These are phyloP conservation scores for Pseudocercospora fijiensis DNA, from an alignment of 2,329 filamentous ascomycete genomes.

Conservation along the genomic window DNA sequence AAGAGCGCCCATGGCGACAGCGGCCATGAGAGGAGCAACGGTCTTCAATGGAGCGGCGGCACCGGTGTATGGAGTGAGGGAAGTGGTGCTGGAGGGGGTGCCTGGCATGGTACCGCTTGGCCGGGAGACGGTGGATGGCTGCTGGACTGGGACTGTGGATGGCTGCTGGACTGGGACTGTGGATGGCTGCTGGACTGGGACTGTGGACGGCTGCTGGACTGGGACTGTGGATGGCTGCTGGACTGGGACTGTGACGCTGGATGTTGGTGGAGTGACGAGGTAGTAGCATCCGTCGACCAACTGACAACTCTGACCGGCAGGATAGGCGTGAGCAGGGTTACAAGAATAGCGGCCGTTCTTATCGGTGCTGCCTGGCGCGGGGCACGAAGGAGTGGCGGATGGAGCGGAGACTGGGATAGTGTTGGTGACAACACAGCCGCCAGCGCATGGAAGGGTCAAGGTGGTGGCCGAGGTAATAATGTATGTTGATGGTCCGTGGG, in stretches of 20 bases:
- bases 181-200: slow-evolving; percentile 3
- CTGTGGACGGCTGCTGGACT: no score
- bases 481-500: slow-evolving; percentile 66
- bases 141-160: slow-evolving; percentile 7
- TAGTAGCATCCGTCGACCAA: slow-evolving; percentile 19
- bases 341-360: slow-evolving; percentile 14
- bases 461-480: slow-evolving; percentile 55
- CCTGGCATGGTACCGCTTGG: slow-evolving; percentile 5
- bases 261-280: slow-evolving; percentile 14
- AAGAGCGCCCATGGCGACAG: slow-evolving; percentile 13
- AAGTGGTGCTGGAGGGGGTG: not conserved
- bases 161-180: slow-evolving; percentile 11
- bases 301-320: slow-evolving; percentile 22
- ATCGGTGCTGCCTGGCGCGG: slow-evolving; percentile 4
- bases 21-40: slow-evolving; percentile 11
- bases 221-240: slow-evolving; percentile 7
- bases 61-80: slow-evolving; percentile 15
- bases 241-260: not conserved
- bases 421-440: slow-evolving; percentile 17
- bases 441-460: slow-evolving; percentile 26
- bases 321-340: slow-evolving; percentile 12
- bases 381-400: slow-evolving; percentile 1
- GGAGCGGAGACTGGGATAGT: slow-evolving; percentile 2
- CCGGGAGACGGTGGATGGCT: not conserved
- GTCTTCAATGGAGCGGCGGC: slow-evolving; percentile 14